Evolutionary conservation across 2,329 filamentous ascomycete genomes (phyloP).

Genomic region (Claviceps fusiformis): DNA sequence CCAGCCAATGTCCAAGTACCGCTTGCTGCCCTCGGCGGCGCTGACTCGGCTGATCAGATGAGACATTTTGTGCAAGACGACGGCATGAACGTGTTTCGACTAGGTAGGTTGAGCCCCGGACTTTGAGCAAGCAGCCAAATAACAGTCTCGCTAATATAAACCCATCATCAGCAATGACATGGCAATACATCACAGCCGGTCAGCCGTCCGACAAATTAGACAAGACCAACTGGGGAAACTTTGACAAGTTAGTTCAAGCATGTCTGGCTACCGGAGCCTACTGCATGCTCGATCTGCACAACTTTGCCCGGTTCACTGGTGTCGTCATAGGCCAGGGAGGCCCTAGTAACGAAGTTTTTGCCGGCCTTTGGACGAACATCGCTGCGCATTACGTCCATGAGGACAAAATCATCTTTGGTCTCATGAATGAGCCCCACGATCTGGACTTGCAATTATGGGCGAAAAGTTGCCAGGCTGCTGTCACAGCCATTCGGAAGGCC

Average conservation of each 20-base stretch:
- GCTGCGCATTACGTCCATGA: conserved; percentile 45
- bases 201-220: conserved; percentile 37
- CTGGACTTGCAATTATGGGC: conserved; percentile 45
- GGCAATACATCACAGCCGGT: conserved; percentile 46
- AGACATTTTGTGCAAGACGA: conserved; percentile 39
- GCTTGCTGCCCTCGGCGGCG: conserved; percentile 17
- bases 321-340: conserved; percentile 57
- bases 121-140: not conserved
- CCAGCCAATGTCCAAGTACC: conserved; percentile 21
- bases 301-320: conserved; percentile 48
- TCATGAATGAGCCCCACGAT: conserved; percentile 60
- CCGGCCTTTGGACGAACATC: conserved; percentile 41
- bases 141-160: not conserved
- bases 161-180: conserved; percentile 25
- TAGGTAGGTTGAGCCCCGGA: conserved; percentile 22
- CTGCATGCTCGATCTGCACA: conserved; percentile 48
- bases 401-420: conserved; percentile 40
- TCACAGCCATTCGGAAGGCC: conserved; percentile 50
- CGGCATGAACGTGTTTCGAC: conserved; percentile 39
- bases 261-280: conserved; percentile 42
- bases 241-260: conserved; percentile 40
- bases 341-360: conserved; percentile 44
- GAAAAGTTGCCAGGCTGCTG: conserved; percentile 44
- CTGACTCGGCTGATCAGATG: conserved; percentile 37
- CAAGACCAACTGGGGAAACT: conserved; percentile 31